Evolutionary conservation across 805 yeast species (phyloP), one percentile per base, ranked within the genome.

Genomic region (Starmerella riodocensis): DNA sequence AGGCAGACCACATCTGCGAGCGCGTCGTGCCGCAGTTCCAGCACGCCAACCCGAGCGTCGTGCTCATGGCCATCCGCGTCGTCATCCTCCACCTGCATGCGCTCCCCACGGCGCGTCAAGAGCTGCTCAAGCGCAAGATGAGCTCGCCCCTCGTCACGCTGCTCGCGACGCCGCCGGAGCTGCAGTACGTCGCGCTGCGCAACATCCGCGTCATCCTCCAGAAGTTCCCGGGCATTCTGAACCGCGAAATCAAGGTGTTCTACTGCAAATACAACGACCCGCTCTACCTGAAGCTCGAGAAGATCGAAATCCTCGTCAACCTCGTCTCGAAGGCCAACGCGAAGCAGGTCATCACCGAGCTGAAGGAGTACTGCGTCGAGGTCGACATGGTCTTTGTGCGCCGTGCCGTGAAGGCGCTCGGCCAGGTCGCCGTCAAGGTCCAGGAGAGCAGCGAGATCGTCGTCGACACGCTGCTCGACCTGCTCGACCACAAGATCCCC

Each of bases 1-100:
- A 86, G 55, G 85, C 93, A 2, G 74, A 71, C 44, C 85, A 82
- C 54, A 82, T 88, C 39, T 71, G 88, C 46, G 96, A 88, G 53
- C 70, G 94, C 46, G 85, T 84, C 8, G 72, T 82, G 8, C 97
- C 98, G 12, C 97, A 91, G 62, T 71, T 88, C 53, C 98, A 88
- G 63, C 98, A 88, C 58, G 96, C 82, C 19, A 88, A 88, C 57
- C 94, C 98, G 0, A 82, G 94, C 4, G 97, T 91, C 17, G 96
- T 91, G 3, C 64, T 88, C 49, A 73, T 83, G 21, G 72, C 95
- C 1, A 74, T 91, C 46, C 83, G 85, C 54, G 84, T 81, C 2
- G 74, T 86, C 6, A 57, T 88, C 16, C 72, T 73, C 41, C 93
- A 85, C 55, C 48, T 59, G 44, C 49, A 53, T n/a, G 39, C 49